Base-by-base conservation (phyloP, 2,329 filamentous ascomycete genomes). In the Penicillium sp. region DNA sequence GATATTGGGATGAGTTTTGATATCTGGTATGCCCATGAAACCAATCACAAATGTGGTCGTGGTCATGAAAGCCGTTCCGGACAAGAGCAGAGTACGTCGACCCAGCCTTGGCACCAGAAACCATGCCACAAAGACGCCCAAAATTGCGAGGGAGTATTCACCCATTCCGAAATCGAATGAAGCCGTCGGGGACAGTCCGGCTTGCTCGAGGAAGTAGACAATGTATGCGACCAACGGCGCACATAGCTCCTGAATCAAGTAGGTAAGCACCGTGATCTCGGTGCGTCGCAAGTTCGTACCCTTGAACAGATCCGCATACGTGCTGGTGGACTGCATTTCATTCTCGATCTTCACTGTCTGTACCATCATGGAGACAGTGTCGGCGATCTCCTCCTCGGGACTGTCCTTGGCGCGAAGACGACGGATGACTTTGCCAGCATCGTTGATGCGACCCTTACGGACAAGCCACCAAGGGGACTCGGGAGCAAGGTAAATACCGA, bases 391-490 rank as follows among this genome's bases (percentile, higher is more conserved):
- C 9, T 52, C 46, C 18, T 50, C 49, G 1, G 46, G 34, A 18
- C 40, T 18, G 48, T 54, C 43, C 12, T 60, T 61, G 60, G 25
- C 61, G 53, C 43, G 64, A 37, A 54, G 59, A 58, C 42, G 61
- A 52, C 38, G 35, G 2, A 56, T 13, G 4, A 33, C 38, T 24
- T 50, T 50, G 4, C 45, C 38, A 4, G 49, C 49, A n/a, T 52
- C 51, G 24, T 48, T 42, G 4, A 34, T 43, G 2, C 52, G 52
- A 5, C 49, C 49, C 39, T 52, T 54, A 12, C 52, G 49, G 36
- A 48, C 41, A 9, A 54, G 45, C 51, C 49, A 54, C 54, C 54
- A 56, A 1, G 54, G 54, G 1, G 54, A 57, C 28, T 57, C 53
- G 4, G 54, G 54, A 3, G 54, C 54, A 24, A 55, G 36, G 41